Base-by-base conservation (phyloP, 495 filamentous ascomycete species). In the Astrocystis sublimbata region DNA sequence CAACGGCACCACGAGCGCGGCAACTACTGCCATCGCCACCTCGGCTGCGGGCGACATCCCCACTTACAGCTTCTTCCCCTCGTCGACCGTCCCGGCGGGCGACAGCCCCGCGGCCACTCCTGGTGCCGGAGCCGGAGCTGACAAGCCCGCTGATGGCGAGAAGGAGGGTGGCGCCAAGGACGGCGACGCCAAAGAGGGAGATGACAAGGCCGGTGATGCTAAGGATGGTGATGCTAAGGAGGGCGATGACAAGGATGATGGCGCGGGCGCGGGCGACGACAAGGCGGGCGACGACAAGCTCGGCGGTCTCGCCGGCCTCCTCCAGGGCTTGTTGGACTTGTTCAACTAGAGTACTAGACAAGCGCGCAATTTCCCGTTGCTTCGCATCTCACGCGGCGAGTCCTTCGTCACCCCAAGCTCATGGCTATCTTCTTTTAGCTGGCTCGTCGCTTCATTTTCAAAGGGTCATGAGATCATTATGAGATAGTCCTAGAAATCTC, bases 1-100 rank as follows among this genome's bases (percentile, higher is more conserved):
- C 9, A 15, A 38, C 0, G 54, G 40, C 2, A 45, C 36, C 5
- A 41, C 15, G 6, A 23, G 12, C 7, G 41, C 54, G 1, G 33
- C 54, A 2, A n/a, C n/a, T n/a, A n/a, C n/a, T n/a, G n/a, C n/a
- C n/a, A n/a, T n/a, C n/a, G n/a, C n/a, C n/a, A n/a, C n/a, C n/a
- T n/a, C n/a, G n/a, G 54, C 15, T 12, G 46, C 54, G 26, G 54
- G 17, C 1, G 46, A 8, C 19, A 58, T 58, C 17, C 41, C 54
- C 24, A 45, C 54, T 2, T 58, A 10, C 28, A 58, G 40, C 28
- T 58, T 45, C 40, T 58, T 58, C 40, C 54, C 54, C 3, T 58
- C 54, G 3, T 45, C 54, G 17, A 58, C 54, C 10, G 41, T 58
- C 3, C 53, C 23, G 40, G 54, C 35, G 0, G 9, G 5, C 24